Base-by-base conservation (phyloP, 78 protist genomes). In the Polysphondylium violaceum region DNA sequence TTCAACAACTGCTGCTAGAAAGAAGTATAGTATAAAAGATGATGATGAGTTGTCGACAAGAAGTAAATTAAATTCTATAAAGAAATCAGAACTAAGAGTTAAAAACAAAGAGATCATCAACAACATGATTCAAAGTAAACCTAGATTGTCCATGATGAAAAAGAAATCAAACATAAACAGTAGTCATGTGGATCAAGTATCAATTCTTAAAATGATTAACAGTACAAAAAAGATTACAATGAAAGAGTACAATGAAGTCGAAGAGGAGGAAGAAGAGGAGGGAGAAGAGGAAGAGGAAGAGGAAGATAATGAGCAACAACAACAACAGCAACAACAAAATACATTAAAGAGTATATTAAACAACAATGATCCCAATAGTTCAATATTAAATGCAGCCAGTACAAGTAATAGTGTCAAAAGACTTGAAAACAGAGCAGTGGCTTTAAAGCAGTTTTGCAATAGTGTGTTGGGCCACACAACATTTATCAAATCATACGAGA, bases 11-110 rank as follows among this genome's bases (percentile, higher is more conserved):
- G 16, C 43, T 4, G 31, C 69, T 61, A 61, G 27, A 64, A 64
- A 64, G 27, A 64, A 47, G 38, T 6, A 19, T 3, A 47, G 38
- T 64, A 36, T 64, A 21, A 64, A 21, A 36, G 31, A 21, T 19
- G 72, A 21, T 19, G 72, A 64, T 21, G 72, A 64, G n/a, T 35
- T 64, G 2, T 11, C 21, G 3, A 25, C 31, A 36, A 64, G 72
- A 36, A 64, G 72, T 36, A 64, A 64, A 64, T 36, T 64, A 64
- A 64, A 64, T 2, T 64, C 72, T 21, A 36, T 64, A 36, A 64
- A 64, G 38, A n/a, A 36, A 64, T 64, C 72, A 64, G 38, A 36
- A 36, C 38, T 64, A 64, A 64, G 38, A 64, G 72, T 19, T 36
- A 64, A 64, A 64, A 64, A 64, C 25, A 29, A 35, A 35, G 72